Base-by-base conservation (phyloP, 305 asterid genomes). In the Fraxinus xanthoxyloides region DNA sequence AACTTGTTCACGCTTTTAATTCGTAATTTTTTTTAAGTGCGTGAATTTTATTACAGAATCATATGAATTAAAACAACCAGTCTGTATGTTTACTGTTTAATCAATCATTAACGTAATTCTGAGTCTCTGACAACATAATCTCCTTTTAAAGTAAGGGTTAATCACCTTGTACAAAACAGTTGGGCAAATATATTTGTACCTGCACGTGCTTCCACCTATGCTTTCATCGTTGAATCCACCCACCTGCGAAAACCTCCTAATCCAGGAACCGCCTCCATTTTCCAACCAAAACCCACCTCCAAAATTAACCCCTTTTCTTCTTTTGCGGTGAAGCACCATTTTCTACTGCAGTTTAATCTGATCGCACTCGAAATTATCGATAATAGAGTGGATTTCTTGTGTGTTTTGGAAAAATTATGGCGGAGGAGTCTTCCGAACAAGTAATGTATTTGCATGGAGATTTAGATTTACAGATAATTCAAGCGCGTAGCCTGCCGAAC, bases 401-500 rank as follows among this genome's bases (percentile, higher is more conserved):
- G 28, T 65, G 73, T 3, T 26, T 65, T 65, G 8, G 36, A 36
- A 65, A 65, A 65, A 65, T 65, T 26, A 65, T 65, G 73, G 73
- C 35, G 2, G 73, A 28, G 32, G 73, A 28, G 26, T 28, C 73
- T 65, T 65, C 35, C 19, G 79, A 82, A 65, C 24, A 65, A 34
- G 38, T 83, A 80, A 32, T 88, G 31, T 87, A 83, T 87, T 77
- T 95, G 82, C 92, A 95, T 77, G 99, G 99, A n/a, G 97, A 95
- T 87, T 87, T 95, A 81, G 92, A 95, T 1, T 88, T 95, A 5
- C 87, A 80, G 3, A 82, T 95, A 73, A 36, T 89, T 79, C 94
- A 93, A 87, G 99, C 99, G 2, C 91, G 95, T 34, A 5, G 80
- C 69, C 91, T 95, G 63, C 99, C 99, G 7, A 94, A 95, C 89